A percentile compares a stretch with the other conserved stretches of the same genome.
Conservation (phyloP, 2,329 filamentous ascomycete genomes). For the Diplodia sapinea region DNA sequence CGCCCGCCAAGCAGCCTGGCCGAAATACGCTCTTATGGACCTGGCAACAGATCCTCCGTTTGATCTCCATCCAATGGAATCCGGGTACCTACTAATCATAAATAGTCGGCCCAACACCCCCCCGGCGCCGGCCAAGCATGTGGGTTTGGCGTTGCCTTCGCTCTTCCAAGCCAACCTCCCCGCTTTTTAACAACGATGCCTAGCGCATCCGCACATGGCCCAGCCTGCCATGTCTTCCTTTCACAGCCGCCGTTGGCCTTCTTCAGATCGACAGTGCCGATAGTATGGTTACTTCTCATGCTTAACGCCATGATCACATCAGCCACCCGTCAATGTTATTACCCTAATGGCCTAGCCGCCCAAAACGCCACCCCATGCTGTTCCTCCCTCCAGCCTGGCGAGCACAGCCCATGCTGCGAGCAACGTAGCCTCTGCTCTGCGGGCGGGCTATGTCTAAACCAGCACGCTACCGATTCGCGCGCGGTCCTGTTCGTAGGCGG, state of each 20-base stretch:
- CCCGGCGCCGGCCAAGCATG: constrained; percentile 6
- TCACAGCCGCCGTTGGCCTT: neutral
- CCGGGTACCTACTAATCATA: constrained; percentile 13
- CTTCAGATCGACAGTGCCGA: constrained; percentile 22
- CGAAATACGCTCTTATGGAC: constrained; percentile 21
- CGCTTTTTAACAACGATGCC: constrained; percentile 25
- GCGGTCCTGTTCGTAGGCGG: constrained; percentile 12
- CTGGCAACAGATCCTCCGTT: constrained; percentile 23
- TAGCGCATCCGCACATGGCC: constrained; percentile 22
- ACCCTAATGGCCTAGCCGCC: constrained; percentile 23
- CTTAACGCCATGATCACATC: constrained; percentile 26
- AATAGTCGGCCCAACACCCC: constrained; percentile 7
- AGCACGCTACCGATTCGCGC: constrained; percentile 18
- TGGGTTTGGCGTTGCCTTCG: constrained; percentile 17
- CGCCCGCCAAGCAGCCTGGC: constrained; percentile 18
- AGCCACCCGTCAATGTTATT: constrained; percentile 21
- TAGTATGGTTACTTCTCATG: constrained; percentile 19
- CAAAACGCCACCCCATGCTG: constrained; percentile 3
- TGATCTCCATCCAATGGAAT: constrained; percentile 17
- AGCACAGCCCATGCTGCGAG: constrained; percentile 23
- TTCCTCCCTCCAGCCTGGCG: neutral
- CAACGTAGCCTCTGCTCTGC: constrained; percentile 2
- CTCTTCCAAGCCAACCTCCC: constrained; percentile 22
- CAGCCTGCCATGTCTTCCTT: constrained; percentile 8
- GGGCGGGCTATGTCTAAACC: neutral